Base-by-base conservation (phyloP, 2,329 filamentous ascomycete genomes). In the Bretziella fagacearum region DNA sequence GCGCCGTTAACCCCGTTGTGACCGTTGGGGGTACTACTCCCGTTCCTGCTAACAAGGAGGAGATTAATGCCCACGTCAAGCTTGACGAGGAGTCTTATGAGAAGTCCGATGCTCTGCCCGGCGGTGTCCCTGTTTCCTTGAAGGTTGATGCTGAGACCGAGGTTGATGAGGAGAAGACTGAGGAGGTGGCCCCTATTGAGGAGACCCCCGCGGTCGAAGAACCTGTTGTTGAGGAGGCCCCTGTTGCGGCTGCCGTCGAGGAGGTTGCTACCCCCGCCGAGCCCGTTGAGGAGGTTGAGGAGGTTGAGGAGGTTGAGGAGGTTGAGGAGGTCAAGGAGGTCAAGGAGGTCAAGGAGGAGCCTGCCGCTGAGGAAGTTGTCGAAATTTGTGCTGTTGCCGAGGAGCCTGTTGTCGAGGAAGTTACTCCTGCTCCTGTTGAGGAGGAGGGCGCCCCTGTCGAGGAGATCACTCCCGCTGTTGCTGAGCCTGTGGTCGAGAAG, bases 41-140 rank as follows among this genome's bases (percentile, higher is more conserved):
- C 7, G 87, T 87, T 33, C 70, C 82, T 41, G 71, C 71, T 22
- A 77, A 77, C 41, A 62, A 70, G 44, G 81, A 83, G 60, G 79
- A 80, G 53, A 67, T 74, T 55, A 80, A 84, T 59, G 66, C 67
- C 51, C 79, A 85, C 44, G 73, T 94, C 57, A 75, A 79, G 57
- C 73, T 84, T 17, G 87, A 95, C 60, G 73, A 85, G 61, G 83
- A 78, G 55, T 89, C 84, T 1, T 96, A 95, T 62, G 81, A 93
- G 61, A 83, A 83, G 62, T 77, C 79, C 53, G 81, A 81, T 57
- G 72, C 77, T 49, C 62, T 78, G 35, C 68, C 71, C 44, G 72
- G 71, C 54, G 56, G 66, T 36, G 64, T 68, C 5, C 74, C 80
- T n/a, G 81, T 84, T 58, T 80, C 82, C 8, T 78, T 77, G 54